Evolutionary conservation across 73 alveolate genomes (phyloP).

Genomic region (Paramecium pentaurelia): DNA sequence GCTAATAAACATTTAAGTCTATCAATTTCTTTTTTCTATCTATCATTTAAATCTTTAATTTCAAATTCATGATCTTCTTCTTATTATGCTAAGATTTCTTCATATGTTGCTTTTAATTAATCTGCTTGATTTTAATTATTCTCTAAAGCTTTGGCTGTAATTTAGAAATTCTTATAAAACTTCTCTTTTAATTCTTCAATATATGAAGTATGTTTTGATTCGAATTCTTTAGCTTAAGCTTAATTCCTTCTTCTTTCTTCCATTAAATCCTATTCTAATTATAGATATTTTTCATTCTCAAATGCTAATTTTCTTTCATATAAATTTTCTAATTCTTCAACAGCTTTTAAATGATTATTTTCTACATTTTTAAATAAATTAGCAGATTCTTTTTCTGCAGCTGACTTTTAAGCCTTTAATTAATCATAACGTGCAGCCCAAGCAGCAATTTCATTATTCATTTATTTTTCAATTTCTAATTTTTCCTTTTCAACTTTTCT

Average conservation of each 20-base stretch:
- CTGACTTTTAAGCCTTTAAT: constrained; percentile 66
- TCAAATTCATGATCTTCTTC: constrained; percentile 85
- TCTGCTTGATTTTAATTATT: constrained; percentile 71
- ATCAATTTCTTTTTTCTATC: constrained; percentile 61
- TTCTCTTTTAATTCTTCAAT: constrained; percentile 33
- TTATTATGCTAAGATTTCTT: constrained; percentile 74
- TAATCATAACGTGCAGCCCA: constrained; percentile 76
- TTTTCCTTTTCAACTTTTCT: constrained; percentile 58
- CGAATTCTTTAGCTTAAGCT: constrained; percentile 66
- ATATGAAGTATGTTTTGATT: constrained; percentile 53
- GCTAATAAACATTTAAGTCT: constrained; percentile 47
- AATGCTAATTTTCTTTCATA: constrained; percentile 83
- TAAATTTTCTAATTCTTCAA: constrained; percentile 79
- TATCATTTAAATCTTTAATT: constrained; percentile 69
- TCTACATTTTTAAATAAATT: constrained; percentile 82
- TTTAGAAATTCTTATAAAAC: constrained; percentile 44
- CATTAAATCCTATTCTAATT: constrained; percentile 76
- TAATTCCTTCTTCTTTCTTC: constrained; percentile 79
- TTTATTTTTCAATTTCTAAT: constrained; percentile 67
- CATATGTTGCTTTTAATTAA: constrained; percentile 73
- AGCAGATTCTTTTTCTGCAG: constrained; percentile 73
- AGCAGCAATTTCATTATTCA: constrained; percentile 66
- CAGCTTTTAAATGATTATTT: constrained; percentile 72
- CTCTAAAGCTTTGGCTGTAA: constrained; percentile 65
- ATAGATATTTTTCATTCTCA: constrained; percentile 74